These are phyloP conservation scores for Vinca minor DNA, from an alignment of 257 asterid genomes.

Conservation along the genomic window DNA sequence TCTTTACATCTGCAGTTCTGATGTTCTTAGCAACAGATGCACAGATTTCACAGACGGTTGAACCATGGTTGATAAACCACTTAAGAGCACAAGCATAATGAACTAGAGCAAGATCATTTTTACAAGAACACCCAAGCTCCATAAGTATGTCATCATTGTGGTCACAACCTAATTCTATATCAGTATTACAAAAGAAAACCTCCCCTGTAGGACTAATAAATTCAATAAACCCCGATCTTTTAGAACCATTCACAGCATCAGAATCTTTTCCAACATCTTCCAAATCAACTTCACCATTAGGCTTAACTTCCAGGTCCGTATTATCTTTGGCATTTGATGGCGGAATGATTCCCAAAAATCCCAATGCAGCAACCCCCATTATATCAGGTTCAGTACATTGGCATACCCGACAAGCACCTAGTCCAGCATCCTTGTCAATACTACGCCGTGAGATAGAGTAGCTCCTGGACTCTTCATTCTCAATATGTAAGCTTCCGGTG, in stretches of 20 bases:
- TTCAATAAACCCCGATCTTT: conserved; percentile 57
- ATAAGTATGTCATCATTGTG: conserved; percentile 48
- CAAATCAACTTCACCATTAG: conserved; percentile 22
- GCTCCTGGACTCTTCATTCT: conserved; percentile 27
- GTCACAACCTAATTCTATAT: conserved; percentile 55
- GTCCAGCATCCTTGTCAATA: conserved; percentile 45
- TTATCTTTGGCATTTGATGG: conserved; percentile 28
- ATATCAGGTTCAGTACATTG: conserved; percentile 75
- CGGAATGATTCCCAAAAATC: conserved; percentile 58
- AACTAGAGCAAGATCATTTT: conserved; percentile 74
- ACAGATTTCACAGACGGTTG: conserved; percentile 80
- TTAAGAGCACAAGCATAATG: conserved; percentile 89
- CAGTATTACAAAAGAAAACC: conserved; percentile 66
- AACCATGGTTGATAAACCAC: conserved; percentile 94
- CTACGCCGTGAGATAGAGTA: conserved; percentile 33
- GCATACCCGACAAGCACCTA: conserved; percentile 74
- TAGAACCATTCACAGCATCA: conserved; percentile 18
- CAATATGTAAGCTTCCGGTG: too few species aligned
- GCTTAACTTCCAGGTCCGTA: conserved; percentile 31
- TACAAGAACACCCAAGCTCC: conserved; percentile 89
- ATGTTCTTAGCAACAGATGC: conserved; percentile 54
- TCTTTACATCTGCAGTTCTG: conserved; percentile 50
- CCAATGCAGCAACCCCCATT: conserved; percentile 64
- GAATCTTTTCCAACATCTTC: conserved; percentile 33
- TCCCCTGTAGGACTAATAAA: conserved; percentile 82